Evolutionary conservation across 805 yeast species (phyloP).

Genomic region (Metschnikowia sp.): DNA sequence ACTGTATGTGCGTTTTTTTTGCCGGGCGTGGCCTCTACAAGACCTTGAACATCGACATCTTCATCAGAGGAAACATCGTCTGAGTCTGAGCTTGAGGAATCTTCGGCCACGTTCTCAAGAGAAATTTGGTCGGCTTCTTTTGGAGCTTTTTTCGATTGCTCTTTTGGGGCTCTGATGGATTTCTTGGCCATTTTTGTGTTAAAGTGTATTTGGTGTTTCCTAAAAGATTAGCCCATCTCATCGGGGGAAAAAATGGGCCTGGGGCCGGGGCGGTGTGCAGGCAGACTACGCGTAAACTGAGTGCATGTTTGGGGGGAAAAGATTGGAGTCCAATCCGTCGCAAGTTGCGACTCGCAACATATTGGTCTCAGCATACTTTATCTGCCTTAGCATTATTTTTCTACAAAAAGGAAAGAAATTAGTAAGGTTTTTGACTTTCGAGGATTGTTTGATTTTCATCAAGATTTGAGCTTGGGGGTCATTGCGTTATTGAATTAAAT

Average conservation of each 20-base stretch:
- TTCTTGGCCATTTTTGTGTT: conserved; percentile 22
- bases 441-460: too few species aligned
- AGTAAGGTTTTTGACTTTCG: too few species aligned
- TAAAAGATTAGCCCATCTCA: conserved; percentile 10
- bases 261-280: conserved; percentile 8
- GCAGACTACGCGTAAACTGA: conserved; percentile 7
- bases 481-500: too few species aligned
- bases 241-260: conserved; percentile 10
- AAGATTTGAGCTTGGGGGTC: too few species aligned
- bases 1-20: conserved; percentile 21
- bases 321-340: too few species aligned
- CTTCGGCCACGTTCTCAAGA: conserved; percentile 6
- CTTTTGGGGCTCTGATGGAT: conserved; percentile 18
- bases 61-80: conserved; percentile 16
- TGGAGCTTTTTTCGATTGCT: conserved; percentile 3
- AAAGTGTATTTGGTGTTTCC: neutral
- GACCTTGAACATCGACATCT: conserved; percentile 14
- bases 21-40: conserved; percentile 4
- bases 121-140: neutral
- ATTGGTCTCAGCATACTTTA: too few species aligned
- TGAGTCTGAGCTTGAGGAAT: conserved; percentile 8
- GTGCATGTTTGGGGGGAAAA: neutral
- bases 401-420: too few species aligned
- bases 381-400: too few species aligned
- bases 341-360: neutral